Conservation (phyloP, 2,329 filamentous ascomycete species). For the Myriosclerotinia duriaeana region DNA sequence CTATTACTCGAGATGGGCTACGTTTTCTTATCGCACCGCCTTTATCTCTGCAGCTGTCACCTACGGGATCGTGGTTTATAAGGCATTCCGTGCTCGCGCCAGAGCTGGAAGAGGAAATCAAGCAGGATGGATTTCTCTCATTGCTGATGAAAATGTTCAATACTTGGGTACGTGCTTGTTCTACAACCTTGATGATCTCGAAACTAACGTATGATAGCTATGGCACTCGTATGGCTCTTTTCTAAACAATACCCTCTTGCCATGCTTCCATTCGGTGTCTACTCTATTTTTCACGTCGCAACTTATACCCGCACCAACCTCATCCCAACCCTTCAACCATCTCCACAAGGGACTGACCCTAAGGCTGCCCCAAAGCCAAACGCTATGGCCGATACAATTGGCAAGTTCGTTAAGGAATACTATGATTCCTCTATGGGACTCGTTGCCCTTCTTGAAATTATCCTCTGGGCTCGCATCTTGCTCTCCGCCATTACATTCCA, state of each 20-base stretch:
- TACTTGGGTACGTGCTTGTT: conserved; percentile 73
- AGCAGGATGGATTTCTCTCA: conserved; percentile 61
- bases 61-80: conserved; percentile 98
- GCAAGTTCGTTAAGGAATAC: conserved; percentile 94
- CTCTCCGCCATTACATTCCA: conserved; percentile 82
- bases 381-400: conserved; percentile 76
- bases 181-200: background rate
- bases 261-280: conserved; percentile 90
- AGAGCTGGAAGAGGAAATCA: conserved; percentile 65
- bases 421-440: conserved; percentile 95
- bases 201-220: conserved; percentile 55
- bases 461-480: conserved; percentile 80
- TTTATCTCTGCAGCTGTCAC: conserved; percentile 88
- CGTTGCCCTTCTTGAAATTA: conserved; percentile 84
- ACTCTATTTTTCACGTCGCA: conserved; percentile 97
- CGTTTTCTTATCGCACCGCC: conserved; percentile 83
- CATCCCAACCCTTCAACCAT: conserved; percentile 79
- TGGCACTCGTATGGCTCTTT: conserved; percentile 95
- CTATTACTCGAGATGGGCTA: conserved; percentile 73
- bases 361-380: conserved; percentile 54
- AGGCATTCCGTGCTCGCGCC: conserved; percentile 84
- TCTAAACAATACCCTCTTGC: conserved; percentile 86
- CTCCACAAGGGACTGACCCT: conserved; percentile 54
- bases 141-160: conserved; percentile 93
- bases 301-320: conserved; percentile 94